Percentiles rank a stretch among this genome's conserved stretches.
Conservation (phyloP, 805 yeast genomes). For the Candida sithepensis region DNA sequence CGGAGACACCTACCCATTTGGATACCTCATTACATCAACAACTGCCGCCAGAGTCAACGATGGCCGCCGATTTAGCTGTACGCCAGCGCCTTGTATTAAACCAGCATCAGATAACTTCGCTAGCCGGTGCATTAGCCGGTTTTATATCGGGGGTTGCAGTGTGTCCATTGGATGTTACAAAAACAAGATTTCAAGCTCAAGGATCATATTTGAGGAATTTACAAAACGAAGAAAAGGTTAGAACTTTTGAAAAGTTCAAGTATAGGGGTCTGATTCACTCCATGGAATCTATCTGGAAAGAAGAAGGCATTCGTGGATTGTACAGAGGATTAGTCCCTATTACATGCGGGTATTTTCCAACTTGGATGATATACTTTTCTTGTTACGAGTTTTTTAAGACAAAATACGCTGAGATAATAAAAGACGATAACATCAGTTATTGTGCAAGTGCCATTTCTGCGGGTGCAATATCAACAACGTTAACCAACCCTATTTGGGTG, state of each 20-base stretch:
- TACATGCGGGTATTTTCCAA: constrained; percentile 89
- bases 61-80: not conserved
- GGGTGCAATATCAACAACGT: constrained; percentile 78
- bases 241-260: constrained; percentile 26
- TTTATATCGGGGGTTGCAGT: constrained; percentile 84
- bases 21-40: not conserved
- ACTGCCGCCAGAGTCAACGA: not conserved
- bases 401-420: constrained; percentile 22
- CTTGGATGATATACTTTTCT: constrained; percentile 95
- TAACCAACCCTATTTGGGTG: constrained; percentile 97
- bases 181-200: constrained; percentile 91
- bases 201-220: constrained; percentile 43
- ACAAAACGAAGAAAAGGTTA: constrained; percentile 8
- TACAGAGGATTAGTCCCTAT: constrained; percentile 94
- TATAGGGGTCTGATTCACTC: constrained; percentile 65
- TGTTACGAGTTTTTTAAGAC: constrained; percentile 79
- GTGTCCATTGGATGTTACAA: constrained; percentile 94
- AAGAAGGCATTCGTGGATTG: constrained; percentile 81
- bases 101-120: constrained; percentile 55
- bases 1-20: not conserved
- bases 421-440: constrained; percentile 35
- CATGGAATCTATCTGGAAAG: constrained; percentile 57
- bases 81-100: constrained; percentile 7
- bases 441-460: constrained; percentile 75
- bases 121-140: constrained; percentile 94